Conservation (phyloP, 495 filamentous ascomycete genomes). For the Penicillium psychrofluorescens region DNA sequence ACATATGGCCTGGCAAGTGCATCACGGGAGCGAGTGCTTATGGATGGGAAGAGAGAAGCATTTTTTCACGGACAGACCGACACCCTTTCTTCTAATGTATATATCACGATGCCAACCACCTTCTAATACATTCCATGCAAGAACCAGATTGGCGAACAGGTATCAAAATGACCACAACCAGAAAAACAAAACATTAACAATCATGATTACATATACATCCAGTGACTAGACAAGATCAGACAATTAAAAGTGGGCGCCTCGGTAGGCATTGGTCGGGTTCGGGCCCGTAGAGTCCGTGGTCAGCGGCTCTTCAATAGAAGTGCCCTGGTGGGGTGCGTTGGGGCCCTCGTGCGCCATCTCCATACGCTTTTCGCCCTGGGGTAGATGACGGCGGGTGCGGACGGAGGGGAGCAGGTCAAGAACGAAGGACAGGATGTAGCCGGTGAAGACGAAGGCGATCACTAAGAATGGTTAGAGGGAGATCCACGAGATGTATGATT, state of each 20-base stretch:
- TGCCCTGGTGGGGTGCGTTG: conserved; percentile 3
- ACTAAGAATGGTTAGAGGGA: conserved; percentile 11
- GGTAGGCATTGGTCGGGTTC: conserved; percentile 15
- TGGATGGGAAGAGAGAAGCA: not conserved
- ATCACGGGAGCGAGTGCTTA: too few species aligned
- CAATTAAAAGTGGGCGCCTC: conserved; percentile 18
- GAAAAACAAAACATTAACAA: not conserved
- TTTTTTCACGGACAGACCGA: too few species aligned
- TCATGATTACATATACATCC: not conserved
- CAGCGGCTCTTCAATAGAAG: conserved; percentile 29
- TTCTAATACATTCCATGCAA: too few species aligned
- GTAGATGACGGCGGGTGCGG: conserved; percentile 48
- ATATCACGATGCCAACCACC: not conserved
- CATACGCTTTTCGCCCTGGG: conserved; percentile 35
- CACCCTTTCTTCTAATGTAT: not conserved
- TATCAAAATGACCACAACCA: not conserved
- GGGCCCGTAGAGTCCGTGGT: conserved; percentile 33
- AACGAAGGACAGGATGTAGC: conserved; percentile 82
- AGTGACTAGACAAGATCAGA: not conserved
- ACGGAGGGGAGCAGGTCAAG: conserved; percentile 81
- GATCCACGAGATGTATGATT: too few species aligned
- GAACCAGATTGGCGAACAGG: not conserved
- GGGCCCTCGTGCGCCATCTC: conserved; percentile 9
- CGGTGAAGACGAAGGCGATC: conserved; percentile 83
- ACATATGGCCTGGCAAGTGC: too few species aligned